Base-by-base conservation (phyloP, 1,284 basidiomycete genomes). In the Irpex lacteus region DNA sequence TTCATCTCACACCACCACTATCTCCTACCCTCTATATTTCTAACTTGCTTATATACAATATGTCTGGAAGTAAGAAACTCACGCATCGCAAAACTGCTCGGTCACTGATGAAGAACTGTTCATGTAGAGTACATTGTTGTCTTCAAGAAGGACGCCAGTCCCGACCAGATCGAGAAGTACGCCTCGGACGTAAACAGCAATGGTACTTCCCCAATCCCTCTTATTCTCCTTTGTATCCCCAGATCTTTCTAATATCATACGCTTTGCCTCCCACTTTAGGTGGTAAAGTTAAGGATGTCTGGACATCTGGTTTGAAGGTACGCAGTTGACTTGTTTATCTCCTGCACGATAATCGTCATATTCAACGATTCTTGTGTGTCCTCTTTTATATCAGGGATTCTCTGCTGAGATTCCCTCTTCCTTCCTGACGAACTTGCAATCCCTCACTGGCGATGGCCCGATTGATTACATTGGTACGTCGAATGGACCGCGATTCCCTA, bases 391-490 rank as follows among this genome's bases (percentile, higher is more conserved):
- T 21, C 65, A 86, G 83, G 86, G 85, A 21, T 88, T 88, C 70
- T 73, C 85, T 40, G 87, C 85, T 3, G 72, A 68, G 36, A 77
- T 88, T 62, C 78, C 83, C 6, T 75, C 80, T 7, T 19, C 66
- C 8, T 76, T 76, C 69, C 67, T 83, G n/a, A 40, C 67, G 32
- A 65, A 70, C 55, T 74, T 85, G 62, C 73, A 81, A 63, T 75
- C 62, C 37, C 71, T 82, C n/a, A 69, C 75, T 32, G 75, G 68
- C 32, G 78, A 73, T 50, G 74, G 73, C 57, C 64, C 78, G 40
- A 82, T 87, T 67, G 80, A 82, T 63, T 84, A 80, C 73, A 86
- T 88, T 65, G 86, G 86, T 86, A 59, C 26, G 26, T 26, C 26
- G 26, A 26, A 26, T 26, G 26, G 26, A 26, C 26, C 26, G 26